Evolutionary conservation across 176 grass and related monocot genomes (phyloP), one percentile per base, ranked within the genome.

Genomic region (Oryza officinalis): DNA sequence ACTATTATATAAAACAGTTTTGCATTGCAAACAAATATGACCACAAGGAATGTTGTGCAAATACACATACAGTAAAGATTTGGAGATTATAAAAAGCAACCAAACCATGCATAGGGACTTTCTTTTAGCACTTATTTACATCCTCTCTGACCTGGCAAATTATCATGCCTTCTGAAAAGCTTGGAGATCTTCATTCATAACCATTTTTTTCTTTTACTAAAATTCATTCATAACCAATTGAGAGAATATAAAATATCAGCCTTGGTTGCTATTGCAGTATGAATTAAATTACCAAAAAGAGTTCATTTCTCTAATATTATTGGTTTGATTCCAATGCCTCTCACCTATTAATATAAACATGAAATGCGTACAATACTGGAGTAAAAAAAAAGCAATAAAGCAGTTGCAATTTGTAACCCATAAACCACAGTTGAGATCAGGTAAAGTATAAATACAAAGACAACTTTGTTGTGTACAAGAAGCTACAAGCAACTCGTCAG

Each of bases 21-120:
- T 87, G 1, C 15, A 78, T 41, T 78, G 26, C 80, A 84, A 38
- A 49, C 32, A 71, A 72, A 27, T 59, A 77, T 14, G 10, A 15
- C 35, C 10, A 47, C 45, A 46, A 46, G 13, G 54, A 68, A 87
- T 75, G 76, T 59, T 63, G 17, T 71, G 45, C 74, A 89, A 77
- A 85, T 61, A 27, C 10, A 82, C 45, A 59, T 2, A 30, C 6
- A 12, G 11, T 38, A 40, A 71, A 72, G 14, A 80, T 74, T 69
- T 20, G 41, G 23, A 86, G 46, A 46, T 72, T 64, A 67, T 15
- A 57, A 74, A 60, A 83, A 18, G 68, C 20, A 68, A 68, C 8
- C 83, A 15, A 89, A 50, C 13, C 3, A 82, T 79, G 61, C 74
- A 79, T 30, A 83, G 78, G 12, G 9, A 0, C 32, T 23, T 68